A percentile compares a stretch with the other conserved stretches of the same genome.
These are phyloP conservation scores for Pseudogymnoascus sp. DNA, from an alignment of 2,329 filamentous ascomycete species.

Conservation along the genomic window DNA sequence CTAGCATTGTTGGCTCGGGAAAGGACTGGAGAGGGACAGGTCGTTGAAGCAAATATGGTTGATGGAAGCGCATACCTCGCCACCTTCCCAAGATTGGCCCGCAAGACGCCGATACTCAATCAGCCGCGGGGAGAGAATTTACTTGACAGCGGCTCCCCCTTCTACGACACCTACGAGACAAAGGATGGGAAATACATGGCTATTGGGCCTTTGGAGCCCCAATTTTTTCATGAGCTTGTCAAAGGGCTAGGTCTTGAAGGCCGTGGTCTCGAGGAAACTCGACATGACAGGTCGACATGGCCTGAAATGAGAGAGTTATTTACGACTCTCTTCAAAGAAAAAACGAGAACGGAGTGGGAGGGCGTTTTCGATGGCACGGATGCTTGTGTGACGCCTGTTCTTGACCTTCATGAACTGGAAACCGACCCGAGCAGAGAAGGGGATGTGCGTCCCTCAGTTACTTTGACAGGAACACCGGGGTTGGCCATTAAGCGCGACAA, in stretches of 20 bases:
- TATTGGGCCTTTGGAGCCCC: constrained; percentile 83
- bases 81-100: constrained; percentile 63
- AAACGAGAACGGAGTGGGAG: constrained; percentile 75
- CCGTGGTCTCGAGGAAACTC: constrained; percentile 41
- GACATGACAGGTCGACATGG: constrained; percentile 59
- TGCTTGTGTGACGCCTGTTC: constrained; percentile 84
- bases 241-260: constrained; percentile 54
- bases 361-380: constrained; percentile 79
- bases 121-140: constrained; percentile 63
- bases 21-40: constrained; percentile 63
- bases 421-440: constrained; percentile 41
- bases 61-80: constrained; percentile 76
- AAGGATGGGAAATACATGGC: constrained; percentile 71
- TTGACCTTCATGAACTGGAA: constrained; percentile 67
- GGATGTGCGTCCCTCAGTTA: constrained; percentile 64
- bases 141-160: constrained; percentile 79
- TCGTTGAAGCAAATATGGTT: constrained; percentile 96
- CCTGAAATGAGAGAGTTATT: constrained; percentile 55
- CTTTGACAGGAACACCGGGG: constrained; percentile 60
- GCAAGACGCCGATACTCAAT: constrained; percentile 55
- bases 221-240: constrained; percentile 67
- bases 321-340: constrained; percentile 54
- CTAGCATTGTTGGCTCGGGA: constrained; percentile 65
- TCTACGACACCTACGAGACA: constrained; percentile 83
- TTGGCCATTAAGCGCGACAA: constrained; percentile 47